phyloP scores from a whole-genome alignment of 176 grass and related monocot species.

The Urochloa ruziziensis region DNA sequence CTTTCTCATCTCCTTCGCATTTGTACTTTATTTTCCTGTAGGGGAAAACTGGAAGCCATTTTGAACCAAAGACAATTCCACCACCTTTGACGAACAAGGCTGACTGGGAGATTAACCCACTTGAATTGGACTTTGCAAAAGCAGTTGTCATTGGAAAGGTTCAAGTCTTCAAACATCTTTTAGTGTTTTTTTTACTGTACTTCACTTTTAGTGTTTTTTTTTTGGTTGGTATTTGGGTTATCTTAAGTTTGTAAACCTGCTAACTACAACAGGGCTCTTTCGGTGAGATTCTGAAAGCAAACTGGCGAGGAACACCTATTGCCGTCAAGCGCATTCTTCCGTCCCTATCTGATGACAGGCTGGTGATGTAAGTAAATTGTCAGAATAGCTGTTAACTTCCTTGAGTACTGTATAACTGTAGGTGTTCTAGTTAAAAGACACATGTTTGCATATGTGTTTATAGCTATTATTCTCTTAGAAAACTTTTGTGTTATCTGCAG shows the following conservation, averaged over 20 bases:
- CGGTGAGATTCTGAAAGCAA: conserved; percentile 99
- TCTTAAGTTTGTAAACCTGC: conserved; percentile 33
- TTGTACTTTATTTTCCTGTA: conserved; percentile 37
- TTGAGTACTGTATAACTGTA: not conserved
- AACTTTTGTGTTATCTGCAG: conserved; percentile 44
- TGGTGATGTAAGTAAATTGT: conserved; percentile 76
- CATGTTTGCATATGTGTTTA: conserved; percentile 7
- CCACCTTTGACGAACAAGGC: conserved; percentile 96
- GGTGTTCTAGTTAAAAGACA: not conserved
- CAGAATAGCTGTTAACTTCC: not conserved
- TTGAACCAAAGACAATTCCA: conserved; percentile 91
- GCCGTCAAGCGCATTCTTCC: conserved; percentile 99
- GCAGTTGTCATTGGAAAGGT: conserved; percentile 89
- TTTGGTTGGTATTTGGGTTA: not conserved
- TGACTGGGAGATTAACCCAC: conserved; percentile 98
- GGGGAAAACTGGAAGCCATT: conserved; percentile 99
- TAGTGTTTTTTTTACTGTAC: not conserved
- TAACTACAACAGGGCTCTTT: conserved; percentile 81
- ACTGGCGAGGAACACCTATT: conserved; percentile 98
- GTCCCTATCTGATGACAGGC: conserved; percentile 91
- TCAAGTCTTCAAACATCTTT: conserved; percentile 7
- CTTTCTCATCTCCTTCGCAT: not conserved
- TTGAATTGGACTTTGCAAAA: conserved; percentile 88
- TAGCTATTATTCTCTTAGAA: conserved; percentile 6
- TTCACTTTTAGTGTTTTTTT: conserved; percentile 6